These are phyloP conservation scores for Penicillium waksmanii DNA, from an alignment of 495 filamentous ascomycete species.

Conservation along the genomic window DNA sequence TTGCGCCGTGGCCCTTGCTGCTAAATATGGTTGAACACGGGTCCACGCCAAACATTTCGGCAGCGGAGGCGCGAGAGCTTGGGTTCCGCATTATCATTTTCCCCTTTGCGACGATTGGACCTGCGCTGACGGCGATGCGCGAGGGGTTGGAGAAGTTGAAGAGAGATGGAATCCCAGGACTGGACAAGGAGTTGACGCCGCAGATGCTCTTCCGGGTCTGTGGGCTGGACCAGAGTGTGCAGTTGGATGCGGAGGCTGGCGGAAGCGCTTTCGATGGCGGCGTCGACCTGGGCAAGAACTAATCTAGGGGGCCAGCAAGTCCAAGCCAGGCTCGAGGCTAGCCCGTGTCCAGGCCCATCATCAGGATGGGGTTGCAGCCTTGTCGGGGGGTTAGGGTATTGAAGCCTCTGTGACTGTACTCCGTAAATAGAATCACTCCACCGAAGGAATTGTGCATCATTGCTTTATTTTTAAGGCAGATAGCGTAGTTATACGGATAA, in stretches of 20 bases:
- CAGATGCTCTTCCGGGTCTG: constrained; percentile 61
- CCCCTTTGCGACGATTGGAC: constrained; percentile 56
- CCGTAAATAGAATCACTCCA: constrained; percentile 28
- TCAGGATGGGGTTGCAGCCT: background rate
- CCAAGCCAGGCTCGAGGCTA: background rate
- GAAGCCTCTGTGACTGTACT: background rate
- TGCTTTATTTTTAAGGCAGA: constrained; percentile 12
- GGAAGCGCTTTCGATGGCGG: constrained; percentile 52
- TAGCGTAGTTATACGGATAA: background rate
- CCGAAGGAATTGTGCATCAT: constrained; percentile 2
- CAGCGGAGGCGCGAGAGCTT: constrained; percentile 59
- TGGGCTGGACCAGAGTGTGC: constrained; percentile 60
- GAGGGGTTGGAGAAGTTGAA: constrained; percentile 54
- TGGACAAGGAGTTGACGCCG: constrained; percentile 51
- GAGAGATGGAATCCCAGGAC: constrained; percentile 49
- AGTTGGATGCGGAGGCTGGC: constrained; percentile 60
- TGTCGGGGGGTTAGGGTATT: background rate
- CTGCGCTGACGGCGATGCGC: constrained; percentile 56
- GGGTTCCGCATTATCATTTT: constrained; percentile 70
- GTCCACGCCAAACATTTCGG: constrained; percentile 60
- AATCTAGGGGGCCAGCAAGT: constrained; percentile 4
- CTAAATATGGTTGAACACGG: constrained; percentile 71
- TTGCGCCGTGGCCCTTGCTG: constrained; percentile 63
- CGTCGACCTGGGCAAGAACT: constrained; percentile 34
- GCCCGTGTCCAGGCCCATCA: background rate